A percentile compares a stretch with the other conserved stretches of the same genome.
Evolutionary conservation across 495 filamentous ascomycete genomes (phyloP).

Genomic region (Annulohypoxylon nitens): DNA sequence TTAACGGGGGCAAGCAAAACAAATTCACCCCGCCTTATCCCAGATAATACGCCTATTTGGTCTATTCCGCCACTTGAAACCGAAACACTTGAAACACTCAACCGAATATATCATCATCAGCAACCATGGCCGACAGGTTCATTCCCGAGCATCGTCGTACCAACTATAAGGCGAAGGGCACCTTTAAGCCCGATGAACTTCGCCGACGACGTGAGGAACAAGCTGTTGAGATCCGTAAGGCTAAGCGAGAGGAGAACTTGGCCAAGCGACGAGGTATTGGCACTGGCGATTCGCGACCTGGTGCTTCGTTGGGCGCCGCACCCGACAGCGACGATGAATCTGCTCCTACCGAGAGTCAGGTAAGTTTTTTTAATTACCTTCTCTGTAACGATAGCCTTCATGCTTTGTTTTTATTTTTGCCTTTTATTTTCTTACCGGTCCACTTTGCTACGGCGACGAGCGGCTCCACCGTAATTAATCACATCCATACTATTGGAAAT

Average conservation of each 20-base stretch:
- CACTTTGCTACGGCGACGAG: constrained; percentile 27
- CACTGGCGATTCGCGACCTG: constrained; percentile 82
- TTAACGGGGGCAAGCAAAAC: constrained; percentile 45
- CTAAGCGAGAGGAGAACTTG: constrained; percentile 97
- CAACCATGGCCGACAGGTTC: constrained; percentile 95
- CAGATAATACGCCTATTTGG: constrained; percentile 37
- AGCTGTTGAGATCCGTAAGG: constrained; percentile 98
- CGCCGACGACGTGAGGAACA: constrained; percentile 98
- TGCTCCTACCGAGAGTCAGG: constrained; percentile 93
- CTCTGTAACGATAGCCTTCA: not conserved
- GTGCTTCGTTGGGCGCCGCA: constrained; percentile 85
- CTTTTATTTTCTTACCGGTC: constrained; percentile 3
- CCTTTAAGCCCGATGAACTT: constrained; percentile 98
- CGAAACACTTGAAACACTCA: constrained; percentile 38
- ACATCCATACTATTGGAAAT: constrained; percentile 7
- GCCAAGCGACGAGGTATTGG: constrained; percentile 96
- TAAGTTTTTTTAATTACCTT: constrained; percentile 62
- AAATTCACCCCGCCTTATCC: constrained; percentile 54
- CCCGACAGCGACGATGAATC: constrained; percentile 98
- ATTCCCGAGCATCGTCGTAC: constrained; percentile 99
- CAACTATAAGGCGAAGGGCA: constrained; percentile 98
- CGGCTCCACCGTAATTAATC: constrained; percentile 26
- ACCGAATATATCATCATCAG: constrained; percentile 45
- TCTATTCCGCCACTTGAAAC: constrained; percentile 43
- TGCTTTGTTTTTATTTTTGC: constrained; percentile 25